These are phyloP conservation scores for Physaria fendleri DNA, from an alignment of 345 rosid genomes.

Conservation along the genomic window DNA sequence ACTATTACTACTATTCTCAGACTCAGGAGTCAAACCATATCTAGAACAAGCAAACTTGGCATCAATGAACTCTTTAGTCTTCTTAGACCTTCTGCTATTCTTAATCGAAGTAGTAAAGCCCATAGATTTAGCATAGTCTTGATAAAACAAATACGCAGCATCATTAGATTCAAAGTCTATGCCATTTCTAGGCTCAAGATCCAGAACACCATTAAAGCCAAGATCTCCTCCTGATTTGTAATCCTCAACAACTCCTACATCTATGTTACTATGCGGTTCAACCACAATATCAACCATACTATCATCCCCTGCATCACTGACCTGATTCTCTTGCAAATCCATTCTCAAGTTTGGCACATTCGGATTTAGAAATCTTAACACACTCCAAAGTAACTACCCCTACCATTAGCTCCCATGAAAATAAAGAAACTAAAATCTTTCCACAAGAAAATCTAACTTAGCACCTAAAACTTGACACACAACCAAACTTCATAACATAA, in stretches of 20 bases:
- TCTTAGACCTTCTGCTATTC: constrained; percentile 66
- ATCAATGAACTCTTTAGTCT: constrained; percentile 59
- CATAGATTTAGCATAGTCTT: constrained; percentile 63
- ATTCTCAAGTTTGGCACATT: constrained; percentile 40
- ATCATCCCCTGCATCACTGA: constrained; percentile 30
- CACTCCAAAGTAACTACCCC: constrained; percentile 12
- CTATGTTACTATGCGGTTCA: constrained; percentile 22
- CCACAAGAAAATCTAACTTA: constrained; percentile 5
- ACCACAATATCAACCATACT: constrained; percentile 22
- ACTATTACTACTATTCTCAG: constrained; percentile 41
- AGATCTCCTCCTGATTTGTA: constrained; percentile 23
- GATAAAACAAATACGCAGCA: constrained; percentile 57
- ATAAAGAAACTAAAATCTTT: background rate
- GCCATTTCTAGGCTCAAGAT: constrained; percentile 44
- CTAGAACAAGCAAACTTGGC: constrained; percentile 77
- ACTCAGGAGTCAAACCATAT: constrained; percentile 57
- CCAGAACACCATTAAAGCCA: constrained; percentile 30
- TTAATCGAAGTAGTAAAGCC: constrained; percentile 61
- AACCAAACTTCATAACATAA: constrained; percentile 10
- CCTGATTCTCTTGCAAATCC: constrained; percentile 39
- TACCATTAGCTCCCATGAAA: constrained; percentile 19
- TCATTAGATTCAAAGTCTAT: constrained; percentile 58
- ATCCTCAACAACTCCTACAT: constrained; percentile 21
- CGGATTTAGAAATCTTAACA: constrained; percentile 28
- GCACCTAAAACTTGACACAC: constrained; percentile 19